phyloP scores from a whole-genome alignment of 345 rosid species.

The Eucalyptus rudis region DNA sequence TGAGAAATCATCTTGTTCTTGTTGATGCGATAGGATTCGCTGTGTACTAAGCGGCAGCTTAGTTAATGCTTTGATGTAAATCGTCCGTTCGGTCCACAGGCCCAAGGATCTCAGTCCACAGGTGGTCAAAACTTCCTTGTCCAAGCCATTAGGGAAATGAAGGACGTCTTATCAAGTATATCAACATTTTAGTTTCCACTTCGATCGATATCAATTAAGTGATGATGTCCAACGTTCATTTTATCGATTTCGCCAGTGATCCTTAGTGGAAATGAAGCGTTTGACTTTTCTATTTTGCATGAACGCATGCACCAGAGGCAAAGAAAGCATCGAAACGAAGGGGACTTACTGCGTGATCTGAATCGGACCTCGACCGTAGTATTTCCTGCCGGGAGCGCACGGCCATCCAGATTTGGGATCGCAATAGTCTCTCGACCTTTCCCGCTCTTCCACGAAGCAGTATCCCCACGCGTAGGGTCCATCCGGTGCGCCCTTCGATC shows the following conservation, averaged over 20 bases:
- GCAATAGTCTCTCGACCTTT: slow-evolving; percentile 1
- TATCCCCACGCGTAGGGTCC: slow-evolving; percentile 18
- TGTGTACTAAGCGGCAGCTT: not conserved
- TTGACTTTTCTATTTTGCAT: too few relatives aligned
- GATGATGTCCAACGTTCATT: too few relatives aligned
- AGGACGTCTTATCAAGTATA: not conserved
- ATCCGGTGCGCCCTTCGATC: slow-evolving; percentile 10
- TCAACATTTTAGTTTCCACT: too few relatives aligned
- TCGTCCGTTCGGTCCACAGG: not conserved
- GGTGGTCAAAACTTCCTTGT: not conserved
- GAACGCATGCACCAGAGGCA: too few relatives aligned
- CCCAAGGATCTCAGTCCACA: not conserved
- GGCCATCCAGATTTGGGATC: not conserved
- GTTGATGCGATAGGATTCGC: not conserved
- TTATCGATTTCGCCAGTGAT: too few relatives aligned
- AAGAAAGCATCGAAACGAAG: too few relatives aligned
- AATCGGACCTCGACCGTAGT: slow-evolving; percentile 21
- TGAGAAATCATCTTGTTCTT: not conserved
- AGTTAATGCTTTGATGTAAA: too few relatives aligned
- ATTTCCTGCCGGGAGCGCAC: slow-evolving; percentile 12
- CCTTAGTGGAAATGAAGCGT: too few relatives aligned
- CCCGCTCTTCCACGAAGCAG: slow-evolving; percentile 3
- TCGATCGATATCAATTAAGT: too few relatives aligned
- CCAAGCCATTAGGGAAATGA: too few relatives aligned
- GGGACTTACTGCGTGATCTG: slow-evolving; percentile 15